Evolutionary conservation across 1,284 basidiomycete genomes (phyloP).

Genomic region (Malassezia brasiliensis): DNA sequence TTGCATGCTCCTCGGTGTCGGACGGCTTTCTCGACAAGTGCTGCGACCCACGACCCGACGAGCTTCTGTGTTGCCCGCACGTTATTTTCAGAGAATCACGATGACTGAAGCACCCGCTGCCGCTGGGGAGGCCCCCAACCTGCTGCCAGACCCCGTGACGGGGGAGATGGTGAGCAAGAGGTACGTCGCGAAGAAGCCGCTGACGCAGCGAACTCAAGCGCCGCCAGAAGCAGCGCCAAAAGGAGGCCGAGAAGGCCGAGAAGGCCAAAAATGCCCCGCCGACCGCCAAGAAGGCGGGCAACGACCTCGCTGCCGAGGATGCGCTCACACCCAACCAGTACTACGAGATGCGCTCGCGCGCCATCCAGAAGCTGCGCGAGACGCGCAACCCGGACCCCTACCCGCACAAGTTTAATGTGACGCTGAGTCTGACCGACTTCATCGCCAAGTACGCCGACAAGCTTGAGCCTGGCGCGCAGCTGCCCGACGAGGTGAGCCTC

Average conservation of each 20-base stretch:
- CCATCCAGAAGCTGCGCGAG: conserved; percentile 75
- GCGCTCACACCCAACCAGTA: conserved; percentile 62
- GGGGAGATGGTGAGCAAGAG: conserved; percentile 48
- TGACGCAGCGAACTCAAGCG: conserved; percentile 32
- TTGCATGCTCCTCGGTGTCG: conserved; percentile 11
- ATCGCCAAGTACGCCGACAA: conserved; percentile 64
- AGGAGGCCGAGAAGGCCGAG: conserved; percentile 72
- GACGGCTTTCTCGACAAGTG: conserved; percentile 5
- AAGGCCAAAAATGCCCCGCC: conserved; percentile 51
- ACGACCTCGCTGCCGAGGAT: conserved; percentile 28
- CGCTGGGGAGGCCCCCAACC: conserved; percentile 19
- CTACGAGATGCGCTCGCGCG: conserved; percentile 80
- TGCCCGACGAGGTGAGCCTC: conserved; percentile 54
- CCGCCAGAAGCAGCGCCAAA: conserved; percentile 57
- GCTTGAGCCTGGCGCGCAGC: conserved; percentile 36
- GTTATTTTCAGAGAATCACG: no score
- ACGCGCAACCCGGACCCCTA: conserved; percentile 77
- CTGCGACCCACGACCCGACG: background rate
- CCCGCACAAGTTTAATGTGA: conserved; percentile 96
- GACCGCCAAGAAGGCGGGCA: conserved; percentile 16
- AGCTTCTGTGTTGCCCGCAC: background rate
- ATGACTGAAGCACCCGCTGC: conserved; percentile 15
- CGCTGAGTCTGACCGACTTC: conserved; percentile 66
- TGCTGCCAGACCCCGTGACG: conserved; percentile 42
- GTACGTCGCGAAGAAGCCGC: conserved; percentile 6